Conservation (phyloP, 2,329 filamentous ascomycete genomes). For the Pseudopyricularia cyperi region DNA sequence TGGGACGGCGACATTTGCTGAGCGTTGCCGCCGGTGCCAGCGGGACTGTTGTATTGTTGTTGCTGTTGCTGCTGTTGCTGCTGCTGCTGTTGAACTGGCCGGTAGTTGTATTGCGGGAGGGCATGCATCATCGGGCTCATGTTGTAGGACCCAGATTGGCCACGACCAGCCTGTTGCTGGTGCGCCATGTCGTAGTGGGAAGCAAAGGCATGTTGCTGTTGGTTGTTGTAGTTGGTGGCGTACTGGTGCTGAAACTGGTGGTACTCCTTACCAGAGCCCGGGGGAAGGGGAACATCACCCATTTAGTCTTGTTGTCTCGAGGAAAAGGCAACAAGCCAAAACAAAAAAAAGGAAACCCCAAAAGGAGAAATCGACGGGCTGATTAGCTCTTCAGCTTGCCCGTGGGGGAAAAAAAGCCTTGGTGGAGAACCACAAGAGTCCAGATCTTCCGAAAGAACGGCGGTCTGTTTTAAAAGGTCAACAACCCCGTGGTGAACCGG, state of each 20-base stretch:
- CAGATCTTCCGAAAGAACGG: neutral
- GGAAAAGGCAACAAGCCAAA: neutral
- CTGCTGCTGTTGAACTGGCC: conserved; percentile 21
- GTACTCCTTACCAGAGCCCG: neutral
- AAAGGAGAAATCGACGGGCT: neutral
- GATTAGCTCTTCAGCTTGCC: neutral
- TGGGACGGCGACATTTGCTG: conserved; percentile 16
- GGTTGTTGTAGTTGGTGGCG: neutral
- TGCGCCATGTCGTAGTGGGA: conserved; percentile 1
- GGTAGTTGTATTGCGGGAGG: conserved; percentile 27
- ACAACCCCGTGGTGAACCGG: neutral
- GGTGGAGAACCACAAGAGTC: neutral
- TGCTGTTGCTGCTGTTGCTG: no score
- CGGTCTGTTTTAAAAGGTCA: neutral
- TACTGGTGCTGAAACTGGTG: neutral
- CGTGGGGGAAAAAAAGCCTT: neutral
- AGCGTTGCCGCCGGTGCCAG: conserved; percentile 22
- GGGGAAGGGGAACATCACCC: neutral
- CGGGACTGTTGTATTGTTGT: conserved; percentile 18
- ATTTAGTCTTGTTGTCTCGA: neutral
- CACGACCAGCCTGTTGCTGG: neutral
- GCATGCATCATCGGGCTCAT: conserved; percentile 31
- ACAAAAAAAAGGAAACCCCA: neutral
- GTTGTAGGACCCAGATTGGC: conserved; percentile 21
- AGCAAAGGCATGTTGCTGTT: conserved; percentile 1